Conservation (phyloP, 1,284 basidiomycete species). For the Pholiota adiposa region DNA sequence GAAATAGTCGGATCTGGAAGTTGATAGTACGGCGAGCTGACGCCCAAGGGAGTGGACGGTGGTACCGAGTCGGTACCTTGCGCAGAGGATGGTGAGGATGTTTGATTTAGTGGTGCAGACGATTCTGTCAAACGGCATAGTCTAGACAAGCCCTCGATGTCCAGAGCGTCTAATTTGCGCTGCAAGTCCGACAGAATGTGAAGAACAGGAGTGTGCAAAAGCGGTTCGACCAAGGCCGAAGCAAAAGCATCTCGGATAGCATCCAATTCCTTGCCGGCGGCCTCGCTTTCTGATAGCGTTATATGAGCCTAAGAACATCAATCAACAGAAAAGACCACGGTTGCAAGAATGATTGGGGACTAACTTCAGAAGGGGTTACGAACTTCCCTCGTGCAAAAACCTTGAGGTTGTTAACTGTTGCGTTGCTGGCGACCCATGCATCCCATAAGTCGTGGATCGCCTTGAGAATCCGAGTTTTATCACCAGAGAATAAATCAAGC, state of each 20-base stretch:
- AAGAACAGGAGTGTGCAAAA: constrained; percentile 63
- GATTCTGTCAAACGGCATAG: constrained; percentile 45
- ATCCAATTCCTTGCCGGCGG: constrained; percentile 15
- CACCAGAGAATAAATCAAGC: constrained; percentile 82
- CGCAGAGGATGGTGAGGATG: constrained; percentile 26
- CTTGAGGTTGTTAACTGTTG: constrained; percentile 78
- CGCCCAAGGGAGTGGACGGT: constrained; percentile 33
- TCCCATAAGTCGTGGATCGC: constrained; percentile 78
- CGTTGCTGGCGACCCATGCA: constrained; percentile 67
- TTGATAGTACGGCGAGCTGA: constrained; percentile 30
- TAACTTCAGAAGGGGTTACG: constrained; percentile 65
- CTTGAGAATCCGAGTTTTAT: constrained; percentile 56
- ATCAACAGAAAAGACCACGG: neutral
- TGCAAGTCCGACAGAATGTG: constrained; percentile 67
- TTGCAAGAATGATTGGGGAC: constrained; percentile 23
- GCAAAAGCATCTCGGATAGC: constrained; percentile 47
- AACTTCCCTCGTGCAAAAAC: constrained; percentile 72
- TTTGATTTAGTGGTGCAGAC: constrained; percentile 26
- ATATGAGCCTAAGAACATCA: constrained; percentile 27
- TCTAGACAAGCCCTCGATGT: constrained; percentile 77
- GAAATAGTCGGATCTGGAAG: constrained; percentile 51
- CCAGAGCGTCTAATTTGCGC: constrained; percentile 78
- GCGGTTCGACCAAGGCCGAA: constrained; percentile 50
- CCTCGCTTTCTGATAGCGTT: constrained; percentile 28
- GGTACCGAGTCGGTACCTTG: constrained; percentile 16